These are phyloP conservation scores for Pisolithus sp. DNA, from an alignment of 768 basidiomycete species.

Conservation along the genomic window DNA sequence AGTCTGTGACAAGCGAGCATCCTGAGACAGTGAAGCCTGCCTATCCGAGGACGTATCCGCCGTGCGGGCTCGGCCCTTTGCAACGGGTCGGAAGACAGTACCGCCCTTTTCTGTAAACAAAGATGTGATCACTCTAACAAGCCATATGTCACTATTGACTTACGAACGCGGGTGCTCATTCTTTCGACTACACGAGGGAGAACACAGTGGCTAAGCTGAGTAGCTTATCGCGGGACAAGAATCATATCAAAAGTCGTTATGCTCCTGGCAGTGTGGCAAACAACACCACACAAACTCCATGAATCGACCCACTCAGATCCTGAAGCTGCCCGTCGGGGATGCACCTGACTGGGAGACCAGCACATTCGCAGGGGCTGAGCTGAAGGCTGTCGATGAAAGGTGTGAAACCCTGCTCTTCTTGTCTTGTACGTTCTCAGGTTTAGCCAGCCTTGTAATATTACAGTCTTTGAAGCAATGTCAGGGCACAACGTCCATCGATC, in stretches of 20 bases:
- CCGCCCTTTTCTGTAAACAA: conserved; percentile 57
- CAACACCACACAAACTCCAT: conserved; percentile 24
- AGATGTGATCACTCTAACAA: conserved; percentile 1
- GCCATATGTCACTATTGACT: conserved; percentile 30
- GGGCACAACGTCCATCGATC: conserved; percentile 8
- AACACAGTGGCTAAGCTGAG: not conserved
- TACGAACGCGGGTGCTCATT: conserved; percentile 53
- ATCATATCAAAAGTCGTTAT: not conserved
- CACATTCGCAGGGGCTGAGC: conserved; percentile 33
- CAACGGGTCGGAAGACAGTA: conserved; percentile 62
- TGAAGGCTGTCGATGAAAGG: conserved; percentile 57
- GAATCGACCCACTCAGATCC: conserved; percentile 19
- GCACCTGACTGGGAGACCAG: conserved; percentile 56
- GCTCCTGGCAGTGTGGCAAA: conserved; percentile 5
- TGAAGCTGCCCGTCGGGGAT: conserved; percentile 49
- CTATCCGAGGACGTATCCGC: conserved; percentile 14
- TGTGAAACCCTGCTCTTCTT: conserved; percentile 11
- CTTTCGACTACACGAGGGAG: not conserved
- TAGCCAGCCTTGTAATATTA: conserved; percentile 48
- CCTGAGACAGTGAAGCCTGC: conserved; percentile 13
- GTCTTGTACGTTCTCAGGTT: conserved; percentile 5
- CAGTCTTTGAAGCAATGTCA: conserved; percentile 70
- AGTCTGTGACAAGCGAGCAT: conserved; percentile 7
- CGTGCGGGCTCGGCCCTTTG: conserved; percentile 46
- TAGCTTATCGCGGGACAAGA: not conserved